These are phyloP conservation scores for Canavalia ensiformis DNA, from an alignment of 306 rosid genomes.

Conservation along the genomic window DNA sequence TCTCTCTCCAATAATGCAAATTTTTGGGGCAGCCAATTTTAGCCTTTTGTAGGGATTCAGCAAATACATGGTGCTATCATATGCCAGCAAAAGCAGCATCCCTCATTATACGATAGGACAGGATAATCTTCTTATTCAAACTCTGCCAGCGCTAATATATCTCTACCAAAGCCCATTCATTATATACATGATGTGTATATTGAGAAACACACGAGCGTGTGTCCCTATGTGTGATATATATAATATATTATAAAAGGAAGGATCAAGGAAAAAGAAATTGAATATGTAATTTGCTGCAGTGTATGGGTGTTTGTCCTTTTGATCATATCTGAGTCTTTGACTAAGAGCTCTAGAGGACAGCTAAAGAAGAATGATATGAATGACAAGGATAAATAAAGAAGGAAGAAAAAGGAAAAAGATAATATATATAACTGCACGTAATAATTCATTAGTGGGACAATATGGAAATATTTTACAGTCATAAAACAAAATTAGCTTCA, in stretches of 20 bases:
- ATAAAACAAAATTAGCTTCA: slow-evolving; percentile 60
- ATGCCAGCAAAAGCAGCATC: slow-evolving; percentile 67
- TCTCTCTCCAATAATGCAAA: slow-evolving; percentile 67
- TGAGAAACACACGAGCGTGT: slow-evolving; percentile 53
- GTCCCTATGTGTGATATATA: slow-evolving; percentile 20
- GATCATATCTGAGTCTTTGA: slow-evolving; percentile 51
- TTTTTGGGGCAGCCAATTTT: slow-evolving; percentile 54
- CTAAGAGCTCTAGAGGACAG: slow-evolving; percentile 43
- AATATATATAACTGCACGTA: slow-evolving; percentile 40
- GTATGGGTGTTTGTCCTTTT: slow-evolving; percentile 52
- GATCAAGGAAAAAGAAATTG: slow-evolving; percentile 27
- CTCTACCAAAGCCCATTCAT: slow-evolving; percentile 55
- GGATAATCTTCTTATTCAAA: slow-evolving; percentile 60
- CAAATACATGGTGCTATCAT: slow-evolving; percentile 55
- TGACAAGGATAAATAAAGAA: slow-evolving; percentile 23
- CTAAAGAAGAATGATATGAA: slow-evolving; percentile 10
- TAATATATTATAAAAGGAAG: slow-evolving; percentile 22
- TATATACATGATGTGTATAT: slow-evolving; percentile 32
- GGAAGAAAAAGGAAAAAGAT: slow-evolving; percentile 7
- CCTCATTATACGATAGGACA: slow-evolving; percentile 55
- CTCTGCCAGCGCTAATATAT: slow-evolving; percentile 57
- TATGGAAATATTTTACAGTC: slow-evolving; percentile 52
- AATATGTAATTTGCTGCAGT: slow-evolving; percentile 42
- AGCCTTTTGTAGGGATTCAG: slow-evolving; percentile 68
- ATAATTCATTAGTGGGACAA: slow-evolving; percentile 51